Base-by-base conservation (phyloP, 1,139 yeast species). In the Wickerhamomyces sp. region DNA sequence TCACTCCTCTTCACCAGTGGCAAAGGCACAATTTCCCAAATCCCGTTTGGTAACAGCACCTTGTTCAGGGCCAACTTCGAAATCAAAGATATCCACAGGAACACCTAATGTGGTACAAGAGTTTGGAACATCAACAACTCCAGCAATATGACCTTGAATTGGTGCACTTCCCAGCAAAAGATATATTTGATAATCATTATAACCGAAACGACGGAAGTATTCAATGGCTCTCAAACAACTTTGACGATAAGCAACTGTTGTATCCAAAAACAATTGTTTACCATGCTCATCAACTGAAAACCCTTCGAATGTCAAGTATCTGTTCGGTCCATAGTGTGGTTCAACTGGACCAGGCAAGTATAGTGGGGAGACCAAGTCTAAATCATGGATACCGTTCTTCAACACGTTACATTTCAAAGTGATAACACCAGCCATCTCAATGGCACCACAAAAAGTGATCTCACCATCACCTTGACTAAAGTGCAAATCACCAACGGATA, bases 391-490 rank as follows among this genome's bases (percentile, higher is more conserved):
- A 3, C 76, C 76, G 32, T 55, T 52, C 40, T 67, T 67, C 41
- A 70, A 59, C 25, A 70, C 52, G 3, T 59, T 46, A 26, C 63
- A 57, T 38, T 64, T 57, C 39, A 70, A 45, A 4, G 74, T 68
- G 35, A 70, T 61, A 23, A 59, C 56, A 4, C 75, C 75, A 8
- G 72, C 62, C 75, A 69, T 70, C 47, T 70, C 76, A 46, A 70
- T 68, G 13, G 73, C 76, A 14, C 76, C 76, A 47, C 76, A 70
- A 46, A 70, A 70, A 4, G 73, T 64, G 28, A 69, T 68, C 43
- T 70, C 75, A 9, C 75, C 75, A 42, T 69, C 75, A 14, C 75
- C 76, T 48, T 69, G 75, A 13, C 70, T 62, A 47, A 70, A 70
- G 47, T 70, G 75, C 28, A 70, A 52, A 43, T 70, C 75, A 3